These are phyloP conservation scores for Aspergillus ostianus DNA, from an alignment of 495 filamentous ascomycete genomes.

Conservation along the genomic window DNA sequence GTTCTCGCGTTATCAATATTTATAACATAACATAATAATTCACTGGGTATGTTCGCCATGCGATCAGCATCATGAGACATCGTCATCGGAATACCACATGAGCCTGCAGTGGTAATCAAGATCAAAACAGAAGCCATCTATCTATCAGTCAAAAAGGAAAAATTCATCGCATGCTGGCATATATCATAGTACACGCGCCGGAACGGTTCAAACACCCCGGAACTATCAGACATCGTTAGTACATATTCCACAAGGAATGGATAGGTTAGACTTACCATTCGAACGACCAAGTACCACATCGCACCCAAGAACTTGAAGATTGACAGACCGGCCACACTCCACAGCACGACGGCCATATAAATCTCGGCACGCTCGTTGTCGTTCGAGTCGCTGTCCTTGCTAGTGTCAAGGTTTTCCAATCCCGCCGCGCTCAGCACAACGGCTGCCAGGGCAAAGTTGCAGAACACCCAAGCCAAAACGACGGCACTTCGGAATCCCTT, in stretches of 20 bases:
- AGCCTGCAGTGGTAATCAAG: conserved; percentile 30
- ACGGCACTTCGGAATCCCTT: conserved; percentile 89
- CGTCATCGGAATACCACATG: conserved; percentile 25
- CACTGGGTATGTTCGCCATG: conserved; percentile 16
- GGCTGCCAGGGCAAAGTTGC: conserved; percentile 85
- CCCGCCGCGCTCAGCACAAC: conserved; percentile 86
- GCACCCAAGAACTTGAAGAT: conserved; percentile 90
- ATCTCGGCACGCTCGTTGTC: conserved; percentile 59
- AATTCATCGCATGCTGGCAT: background rate
- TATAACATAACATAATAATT: conserved; percentile 1
- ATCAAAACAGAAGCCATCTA: conserved; percentile 10
- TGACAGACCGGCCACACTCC: conserved; percentile 84
- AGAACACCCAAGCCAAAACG: conserved; percentile 95
- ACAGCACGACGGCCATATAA: conserved; percentile 89
- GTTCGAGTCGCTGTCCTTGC: conserved; percentile 34
- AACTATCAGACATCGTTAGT: conserved; percentile 36
- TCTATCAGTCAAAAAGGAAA: background rate
- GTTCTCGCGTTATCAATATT: conserved; percentile 1
- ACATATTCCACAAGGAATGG: background rate
- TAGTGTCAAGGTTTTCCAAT: conserved; percentile 59
- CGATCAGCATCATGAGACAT: conserved; percentile 16
- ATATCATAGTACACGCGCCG: background rate
- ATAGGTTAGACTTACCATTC: conserved; percentile 57
- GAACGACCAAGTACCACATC: conserved; percentile 90
- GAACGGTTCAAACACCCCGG: conserved; percentile 45